A percentile compares a stretch with the other conserved stretches of the same genome.
Evolutionary conservation across 164 flowering plant genomes (phyloP).

Genomic region (Berberis vulgaris): DNA sequence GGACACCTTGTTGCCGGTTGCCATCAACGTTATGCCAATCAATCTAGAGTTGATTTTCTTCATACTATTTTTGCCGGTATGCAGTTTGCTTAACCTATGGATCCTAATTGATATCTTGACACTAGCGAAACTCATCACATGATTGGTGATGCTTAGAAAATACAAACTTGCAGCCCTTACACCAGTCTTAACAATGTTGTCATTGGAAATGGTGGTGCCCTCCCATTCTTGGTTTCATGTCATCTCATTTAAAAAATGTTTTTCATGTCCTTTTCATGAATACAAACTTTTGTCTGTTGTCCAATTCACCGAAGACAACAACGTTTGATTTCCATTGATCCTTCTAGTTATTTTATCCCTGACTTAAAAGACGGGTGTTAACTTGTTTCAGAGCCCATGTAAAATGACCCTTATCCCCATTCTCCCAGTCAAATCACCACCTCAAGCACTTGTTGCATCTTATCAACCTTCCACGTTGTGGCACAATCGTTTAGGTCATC

Average conservation of each 20-base stretch:
- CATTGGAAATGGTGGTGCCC: not conserved
- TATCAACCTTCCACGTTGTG: not conserved
- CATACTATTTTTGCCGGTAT: not conserved
- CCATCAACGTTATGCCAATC: not conserved
- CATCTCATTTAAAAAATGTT: no score
- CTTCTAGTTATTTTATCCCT: not conserved
- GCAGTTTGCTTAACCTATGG: not conserved
- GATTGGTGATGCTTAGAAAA: not conserved
- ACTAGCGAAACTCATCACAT: not conserved
- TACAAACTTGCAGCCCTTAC: not conserved
- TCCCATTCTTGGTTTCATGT: not conserved
- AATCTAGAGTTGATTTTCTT: not conserved
- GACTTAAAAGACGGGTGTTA: not conserved
- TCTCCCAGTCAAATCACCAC: not conserved
- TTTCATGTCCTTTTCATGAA: not conserved
- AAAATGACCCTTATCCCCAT: not conserved
- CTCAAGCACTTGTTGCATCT: not conserved
- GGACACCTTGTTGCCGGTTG: not conserved
- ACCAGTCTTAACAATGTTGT: not conserved
- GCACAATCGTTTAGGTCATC: not conserved
- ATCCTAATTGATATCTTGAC: not conserved
- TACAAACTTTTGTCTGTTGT: not conserved
- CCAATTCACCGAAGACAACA: not conserved
- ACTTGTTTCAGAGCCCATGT: not conserved
- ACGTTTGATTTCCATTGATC: not conserved